Evolutionary conservation across 768 basidiomycete species (phyloP), one percentile per base, ranked within the genome.

Genomic region (Fibroporia radiculosa): DNA sequence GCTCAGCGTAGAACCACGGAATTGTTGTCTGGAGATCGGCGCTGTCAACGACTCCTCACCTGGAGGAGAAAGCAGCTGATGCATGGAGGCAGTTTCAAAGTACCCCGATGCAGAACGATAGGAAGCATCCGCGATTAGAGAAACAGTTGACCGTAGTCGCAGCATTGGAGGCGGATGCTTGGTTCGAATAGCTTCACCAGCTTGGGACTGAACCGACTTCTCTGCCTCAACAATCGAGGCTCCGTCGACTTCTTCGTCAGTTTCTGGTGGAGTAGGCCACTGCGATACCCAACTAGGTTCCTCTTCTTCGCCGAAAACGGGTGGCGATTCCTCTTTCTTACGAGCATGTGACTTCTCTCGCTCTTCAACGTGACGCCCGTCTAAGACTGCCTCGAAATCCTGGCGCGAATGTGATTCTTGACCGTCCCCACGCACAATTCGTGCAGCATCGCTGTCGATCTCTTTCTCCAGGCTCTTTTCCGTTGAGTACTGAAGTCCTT

Each of bases 351-450:
- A 37, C 28, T 23, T 36, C 49, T 36, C 19, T 33, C 40, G 31
- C 38, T 51, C 49, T 25, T 47, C 52, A n/a, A n/a, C n/a, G n/a
- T n/a, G n/a, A n/a, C n/a, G n/a, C 24, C 53, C 54, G 7, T 42
- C 22, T 16, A 27, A 13, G n/a, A 31, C 27, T 8, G 26, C 27
- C 14, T 50, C 48, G 19, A 38, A 24, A 33, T 55, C 54, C 3
- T 45, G 46, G 18, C 50, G 45, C 23, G 47, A 41, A 19, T n/a
- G 44, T 66, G 65, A 71, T 55, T 80, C 79, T 3, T 77, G 69
- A 14, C 87, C 87, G 57, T 89, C 87, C 23, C 84, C 84, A 40
- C 79, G 69, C 12, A 91, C 87, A 29, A 88, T 70, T 18, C 75
- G 77, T 3, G 80, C 68, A 7, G 74, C 71, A 29, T 79, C 78